These are phyloP conservation scores for Aspergillus alliaceus DNA, from an alignment of 2,329 filamentous ascomycete genomes.

Conservation along the genomic window DNA sequence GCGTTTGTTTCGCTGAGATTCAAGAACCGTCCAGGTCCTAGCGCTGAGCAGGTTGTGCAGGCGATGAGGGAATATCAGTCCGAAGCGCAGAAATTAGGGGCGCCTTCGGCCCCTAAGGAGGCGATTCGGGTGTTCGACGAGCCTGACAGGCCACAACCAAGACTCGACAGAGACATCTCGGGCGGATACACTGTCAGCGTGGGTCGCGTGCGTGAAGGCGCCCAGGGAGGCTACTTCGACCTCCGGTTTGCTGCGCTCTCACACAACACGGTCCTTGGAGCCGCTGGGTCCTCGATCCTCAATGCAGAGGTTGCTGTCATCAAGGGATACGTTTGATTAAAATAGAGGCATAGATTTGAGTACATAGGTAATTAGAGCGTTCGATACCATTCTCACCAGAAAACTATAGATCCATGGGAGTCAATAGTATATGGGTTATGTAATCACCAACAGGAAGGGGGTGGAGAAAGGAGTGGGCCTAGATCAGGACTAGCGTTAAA, in stretches of 20 bases:
- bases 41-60: conserved; percentile 71
- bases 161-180: conserved; percentile 82
- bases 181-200: conserved; percentile 89
- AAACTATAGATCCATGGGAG: neutral
- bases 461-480: conserved; percentile 3
- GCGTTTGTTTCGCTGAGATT: conserved; percentile 91
- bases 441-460: conserved; percentile 2
- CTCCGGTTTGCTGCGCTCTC: conserved; percentile 92
- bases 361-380: conserved; percentile 8
- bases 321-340: conserved; percentile 71
- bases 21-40: conserved; percentile 70
- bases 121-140: conserved; percentile 90
- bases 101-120: conserved; percentile 77
- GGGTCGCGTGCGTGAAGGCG: conserved; percentile 80
- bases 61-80: conserved; percentile 78
- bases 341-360: conserved; percentile 2
- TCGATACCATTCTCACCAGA: neutral
- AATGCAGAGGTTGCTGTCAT: conserved; percentile 91
- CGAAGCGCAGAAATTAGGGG: conserved; percentile 80
- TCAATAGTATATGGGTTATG: neutral
- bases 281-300: conserved; percentile 91
- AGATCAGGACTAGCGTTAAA: conserved; percentile 32
- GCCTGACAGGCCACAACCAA: conserved; percentile 84
- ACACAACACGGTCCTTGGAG: conserved; percentile 90
- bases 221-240: conserved; percentile 80